Evolutionary conservation across 257 asterid genomes (phyloP).

Genomic region (Scutellaria galericulata): DNA sequence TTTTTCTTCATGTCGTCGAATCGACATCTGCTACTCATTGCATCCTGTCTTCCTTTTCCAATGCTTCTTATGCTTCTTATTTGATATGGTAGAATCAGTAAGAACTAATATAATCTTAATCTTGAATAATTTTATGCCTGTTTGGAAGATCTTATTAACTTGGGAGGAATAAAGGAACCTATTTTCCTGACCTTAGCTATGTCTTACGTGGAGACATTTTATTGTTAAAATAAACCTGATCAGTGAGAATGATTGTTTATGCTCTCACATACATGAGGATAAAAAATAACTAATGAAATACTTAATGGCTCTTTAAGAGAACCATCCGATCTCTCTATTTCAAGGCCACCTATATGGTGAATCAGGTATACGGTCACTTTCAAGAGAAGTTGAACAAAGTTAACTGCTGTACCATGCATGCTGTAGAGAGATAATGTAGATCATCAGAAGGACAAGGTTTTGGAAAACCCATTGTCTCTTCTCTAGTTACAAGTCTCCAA

Average conservation of each 20-base stretch:
- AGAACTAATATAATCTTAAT: not conserved
- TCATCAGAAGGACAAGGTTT: conserved; percentile 5
- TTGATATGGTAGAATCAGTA: not conserved
- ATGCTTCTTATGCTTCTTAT: conserved; percentile 10
- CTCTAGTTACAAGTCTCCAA: not conserved
- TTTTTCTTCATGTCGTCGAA: conserved; percentile 1
- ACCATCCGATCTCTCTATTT: too few species aligned
- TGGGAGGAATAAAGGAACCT: not conserved
- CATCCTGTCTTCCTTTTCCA: not conserved
- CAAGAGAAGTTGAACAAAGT: too few species aligned
- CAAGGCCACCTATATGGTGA: too few species aligned
- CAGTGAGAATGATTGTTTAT: not conserved
- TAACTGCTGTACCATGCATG: not conserved
- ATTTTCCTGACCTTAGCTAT: not conserved
- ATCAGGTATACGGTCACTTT: too few species aligned
- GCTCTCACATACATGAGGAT: not conserved
- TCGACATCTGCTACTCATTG: not conserved
- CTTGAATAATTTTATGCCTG: not conserved
- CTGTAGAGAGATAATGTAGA: not conserved
- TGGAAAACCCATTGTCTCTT: conserved; percentile 16
- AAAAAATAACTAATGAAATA: not conserved
- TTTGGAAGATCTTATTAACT: not conserved
- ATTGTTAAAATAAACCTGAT: conserved; percentile 45
- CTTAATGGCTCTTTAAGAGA: too few species aligned
- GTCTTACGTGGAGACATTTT: conserved; percentile 29